Base-by-base conservation (phyloP, 2,329 filamentous ascomycete genomes). In the Colletotrichum destructivum region DNA sequence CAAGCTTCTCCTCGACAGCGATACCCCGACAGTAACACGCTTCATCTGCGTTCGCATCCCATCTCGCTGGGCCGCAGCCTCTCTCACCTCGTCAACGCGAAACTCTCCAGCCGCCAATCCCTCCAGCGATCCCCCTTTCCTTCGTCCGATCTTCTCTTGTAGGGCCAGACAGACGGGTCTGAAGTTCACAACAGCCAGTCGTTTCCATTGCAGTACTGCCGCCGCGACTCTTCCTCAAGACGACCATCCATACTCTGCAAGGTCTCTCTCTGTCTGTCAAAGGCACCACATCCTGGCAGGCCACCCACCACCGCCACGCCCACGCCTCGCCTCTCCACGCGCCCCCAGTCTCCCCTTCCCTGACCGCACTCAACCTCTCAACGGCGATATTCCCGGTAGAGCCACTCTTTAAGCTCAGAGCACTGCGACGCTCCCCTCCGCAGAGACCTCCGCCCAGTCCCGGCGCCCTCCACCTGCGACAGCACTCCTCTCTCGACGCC, bases 341-440 rank as follows among this genome's bases (percentile, higher is more conserved):
- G 61, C 54, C 49, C 23, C 16, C 61, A 35, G 31, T 11, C n/a
- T 54, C 47, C 11, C 15, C 8, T 42, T 15, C 49, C 2, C 61
- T 16, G 31, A 2, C 15, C 5, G 38, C 51, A 38, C 31, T 23
- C 31, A 9, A 35, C 35, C 23, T 26, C 23, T 13, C 47, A 56
- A 59, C 69, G 11, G 54, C 69, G 59, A 71, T 69, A 71, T n/a
- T 49, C 65, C 65, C 46, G 54, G 57, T 38, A 69, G 65, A 21
- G 38, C 69, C 65, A 69, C 40, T 63, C 40, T 64, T 71, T 69
- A 64, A 69, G 69, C 65, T 71, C 65, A 35, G 54, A 31, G 35
- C 54, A n/a, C 52, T 71, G 69, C 65, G 69, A 71, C 69, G 59
- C 64, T 47, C 51, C 56, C 52, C 59, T 57, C 51, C 46, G 54